A percentile compares a stretch with the other conserved stretches of the same genome.
These are phyloP conservation scores for Xylariaceae sp. DNA, from an alignment of 2,329 filamentous ascomycete genomes.

Conservation along the genomic window DNA sequence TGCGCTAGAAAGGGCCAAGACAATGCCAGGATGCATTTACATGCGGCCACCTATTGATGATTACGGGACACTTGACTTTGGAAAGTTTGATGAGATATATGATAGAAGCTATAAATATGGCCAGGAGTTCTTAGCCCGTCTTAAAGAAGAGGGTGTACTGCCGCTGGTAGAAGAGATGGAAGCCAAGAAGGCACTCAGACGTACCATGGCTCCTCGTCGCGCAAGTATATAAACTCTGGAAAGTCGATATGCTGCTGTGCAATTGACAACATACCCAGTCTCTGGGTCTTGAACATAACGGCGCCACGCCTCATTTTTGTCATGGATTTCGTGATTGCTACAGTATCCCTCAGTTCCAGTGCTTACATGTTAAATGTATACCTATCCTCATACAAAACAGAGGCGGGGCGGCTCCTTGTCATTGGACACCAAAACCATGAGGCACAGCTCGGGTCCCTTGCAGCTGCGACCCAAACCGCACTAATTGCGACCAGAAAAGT, in stretches of 20 bases:
- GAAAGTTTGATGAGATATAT: constrained; percentile 96
- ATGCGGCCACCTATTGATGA: constrained; percentile 93
- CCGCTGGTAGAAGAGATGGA: constrained; percentile 67
- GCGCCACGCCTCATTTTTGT: too few species aligned
- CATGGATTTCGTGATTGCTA: too few species aligned
- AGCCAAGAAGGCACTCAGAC: constrained; percentile 69
- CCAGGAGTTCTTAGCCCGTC: constrained; percentile 69
- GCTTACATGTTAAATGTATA: too few species aligned
- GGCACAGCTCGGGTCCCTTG: too few species aligned
- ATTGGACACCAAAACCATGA: too few species aligned
- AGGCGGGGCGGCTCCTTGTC: too few species aligned
- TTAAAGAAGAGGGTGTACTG: constrained; percentile 75
- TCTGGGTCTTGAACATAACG: too few species aligned
- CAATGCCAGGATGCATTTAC: constrained; percentile 84
- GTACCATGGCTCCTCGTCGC: constrained; percentile 74
- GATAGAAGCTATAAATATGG: constrained; percentile 83
- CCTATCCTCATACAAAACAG: too few species aligned
- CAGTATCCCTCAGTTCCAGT: too few species aligned
- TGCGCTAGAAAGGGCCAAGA: constrained; percentile 89
- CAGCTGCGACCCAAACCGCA: too few species aligned
- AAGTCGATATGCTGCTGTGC: background rate
- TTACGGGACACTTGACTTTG: constrained; percentile 93
- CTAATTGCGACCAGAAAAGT: too few species aligned
- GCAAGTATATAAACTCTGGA: constrained; percentile 61
- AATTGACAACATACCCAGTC: background rate